These are phyloP conservation scores for Dillenia suffruticosa DNA, from an alignment of 164 flowering plant genomes.

Conservation along the genomic window DNA sequence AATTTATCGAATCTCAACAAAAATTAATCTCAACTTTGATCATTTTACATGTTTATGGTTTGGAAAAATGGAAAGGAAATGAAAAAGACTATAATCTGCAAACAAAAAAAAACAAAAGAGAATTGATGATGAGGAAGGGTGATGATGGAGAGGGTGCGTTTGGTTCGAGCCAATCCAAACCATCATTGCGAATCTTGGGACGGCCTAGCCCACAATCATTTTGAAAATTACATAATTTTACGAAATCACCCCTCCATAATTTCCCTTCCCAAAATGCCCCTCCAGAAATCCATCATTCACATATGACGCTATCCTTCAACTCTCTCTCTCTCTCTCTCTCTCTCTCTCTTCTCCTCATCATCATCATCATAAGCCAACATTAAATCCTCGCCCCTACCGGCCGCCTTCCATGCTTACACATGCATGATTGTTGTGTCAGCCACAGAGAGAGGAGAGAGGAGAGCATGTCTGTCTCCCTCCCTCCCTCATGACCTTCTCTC, in stretches of 20 bases:
- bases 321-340: not conserved
- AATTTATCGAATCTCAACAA: no score
- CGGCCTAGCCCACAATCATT: conserved; percentile 73
- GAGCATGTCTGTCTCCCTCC: conserved; percentile 29
- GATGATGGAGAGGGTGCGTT: conserved; percentile 44
- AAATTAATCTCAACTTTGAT: no score
- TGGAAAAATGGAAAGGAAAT: not conserved
- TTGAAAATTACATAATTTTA: conserved; percentile 5
- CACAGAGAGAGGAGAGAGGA: conserved; percentile 4
- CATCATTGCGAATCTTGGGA: conserved; percentile 95
- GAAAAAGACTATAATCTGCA: not conserved
- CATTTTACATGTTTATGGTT: no score
- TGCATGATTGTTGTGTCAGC: conserved; percentile 84
- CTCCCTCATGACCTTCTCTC: conserved; percentile 12
- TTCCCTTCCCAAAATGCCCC: conserved; percentile 16
- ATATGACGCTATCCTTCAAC: conserved; percentile 48
- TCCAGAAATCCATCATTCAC: conserved; percentile 31
- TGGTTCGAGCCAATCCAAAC: conserved; percentile 65
- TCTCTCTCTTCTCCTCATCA: conserved; percentile 4
- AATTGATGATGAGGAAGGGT: conserved; percentile 31
- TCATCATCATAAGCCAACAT: conserved; percentile 27
- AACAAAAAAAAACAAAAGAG: conserved; percentile 33
- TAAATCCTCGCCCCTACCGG: conserved; percentile 47
- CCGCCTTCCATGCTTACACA: conserved; percentile 80
- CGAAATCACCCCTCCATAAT: conserved; percentile 6